Conservation (phyloP, 768 basidiomycete genomes). For the Thelephora ganbajun region DNA sequence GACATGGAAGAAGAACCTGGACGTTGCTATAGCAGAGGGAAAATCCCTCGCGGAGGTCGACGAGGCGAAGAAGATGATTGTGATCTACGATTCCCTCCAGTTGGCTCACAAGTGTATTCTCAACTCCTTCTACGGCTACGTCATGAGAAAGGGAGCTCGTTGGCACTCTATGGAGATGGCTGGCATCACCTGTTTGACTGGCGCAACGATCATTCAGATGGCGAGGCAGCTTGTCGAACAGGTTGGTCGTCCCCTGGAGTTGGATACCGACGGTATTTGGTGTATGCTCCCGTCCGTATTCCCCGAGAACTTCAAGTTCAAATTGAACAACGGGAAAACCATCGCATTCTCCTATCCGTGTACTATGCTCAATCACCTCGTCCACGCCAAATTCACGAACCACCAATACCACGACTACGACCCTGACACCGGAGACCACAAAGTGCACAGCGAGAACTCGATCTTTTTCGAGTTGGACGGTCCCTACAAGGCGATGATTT, state of each 20-base stretch:
- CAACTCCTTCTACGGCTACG: slow-evolving; percentile 99
- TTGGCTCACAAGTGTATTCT: slow-evolving; percentile 99
- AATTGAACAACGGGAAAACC: slow-evolving; percentile 74
- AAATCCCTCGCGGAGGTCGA: slow-evolving; percentile 76
- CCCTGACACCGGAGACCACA: slow-evolving; percentile 71
- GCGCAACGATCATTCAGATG: slow-evolving; percentile 98
- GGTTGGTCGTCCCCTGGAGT: slow-evolving; percentile 90
- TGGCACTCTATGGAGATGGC: slow-evolving; percentile 99
- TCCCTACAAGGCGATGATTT: slow-evolving; percentile 97
- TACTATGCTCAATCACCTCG: slow-evolving; percentile 98
- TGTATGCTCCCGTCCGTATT: slow-evolving; percentile 98
- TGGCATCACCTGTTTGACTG: slow-evolving; percentile 95
- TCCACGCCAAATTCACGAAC: slow-evolving; percentile 91
- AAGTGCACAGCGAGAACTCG: slow-evolving; percentile 86
- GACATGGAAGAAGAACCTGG: slow-evolving; percentile 98
- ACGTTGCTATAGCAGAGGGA: slow-evolving; percentile 51
- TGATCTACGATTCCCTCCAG: slow-evolving; percentile 95
- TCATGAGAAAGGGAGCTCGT: slow-evolving; percentile 97
- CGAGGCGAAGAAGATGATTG: slow-evolving; percentile 98
- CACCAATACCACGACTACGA: slow-evolving; percentile 94
- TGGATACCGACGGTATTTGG: slow-evolving; percentile 99
- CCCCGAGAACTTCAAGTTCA: slow-evolving; percentile 96
- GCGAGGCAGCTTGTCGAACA: slow-evolving; percentile 94
- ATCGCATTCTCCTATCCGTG: slow-evolving; percentile 92
- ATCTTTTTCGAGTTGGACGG: slow-evolving; percentile 99